A percentile compares a stretch with the other conserved stretches of the same genome.
These are phyloP conservation scores for Kitagawia praeruptora DNA, from an alignment of 129 eudicot genomes.

Conservation along the genomic window DNA sequence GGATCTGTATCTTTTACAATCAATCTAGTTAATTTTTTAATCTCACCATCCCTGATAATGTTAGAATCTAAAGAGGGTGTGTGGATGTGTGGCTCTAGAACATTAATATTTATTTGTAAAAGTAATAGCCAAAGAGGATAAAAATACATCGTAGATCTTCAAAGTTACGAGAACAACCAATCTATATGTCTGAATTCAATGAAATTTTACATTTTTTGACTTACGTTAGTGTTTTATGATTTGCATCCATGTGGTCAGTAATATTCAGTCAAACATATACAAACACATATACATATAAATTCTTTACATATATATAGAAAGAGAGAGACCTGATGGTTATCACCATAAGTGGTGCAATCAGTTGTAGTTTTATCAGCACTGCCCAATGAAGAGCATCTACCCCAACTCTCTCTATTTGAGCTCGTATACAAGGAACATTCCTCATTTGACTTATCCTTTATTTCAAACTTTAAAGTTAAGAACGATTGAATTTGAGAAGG, in stretches of 20 bases:
- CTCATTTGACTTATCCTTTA: constrained; percentile 63
- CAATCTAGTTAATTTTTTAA: neutral
- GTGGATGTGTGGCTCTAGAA: neutral
- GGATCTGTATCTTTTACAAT: neutral
- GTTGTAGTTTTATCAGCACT: constrained; percentile 56
- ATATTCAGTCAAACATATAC: neutral
- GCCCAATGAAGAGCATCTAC: constrained; percentile 92
- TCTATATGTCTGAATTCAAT: neutral
- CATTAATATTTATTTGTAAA: neutral
- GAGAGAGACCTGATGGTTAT: constrained; percentile 42
- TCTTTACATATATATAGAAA: neutral
- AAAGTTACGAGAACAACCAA: neutral
- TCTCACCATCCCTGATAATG: neutral
- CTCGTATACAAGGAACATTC: constrained; percentile 80
- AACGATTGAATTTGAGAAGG: neutral
- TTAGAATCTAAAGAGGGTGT: neutral
- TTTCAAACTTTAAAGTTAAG: neutral
- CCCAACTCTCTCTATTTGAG: constrained; percentile 93
- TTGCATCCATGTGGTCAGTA: neutral
- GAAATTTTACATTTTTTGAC: neutral
- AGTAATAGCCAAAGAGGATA: neutral
- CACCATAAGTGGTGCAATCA: constrained; percentile 31
- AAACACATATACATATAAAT: neutral
- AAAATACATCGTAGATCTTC: neutral
- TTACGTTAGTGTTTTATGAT: neutral